Conservation (phyloP, 2,329 filamentous ascomycete genomes). For the Talaromyces sp. region DNA sequence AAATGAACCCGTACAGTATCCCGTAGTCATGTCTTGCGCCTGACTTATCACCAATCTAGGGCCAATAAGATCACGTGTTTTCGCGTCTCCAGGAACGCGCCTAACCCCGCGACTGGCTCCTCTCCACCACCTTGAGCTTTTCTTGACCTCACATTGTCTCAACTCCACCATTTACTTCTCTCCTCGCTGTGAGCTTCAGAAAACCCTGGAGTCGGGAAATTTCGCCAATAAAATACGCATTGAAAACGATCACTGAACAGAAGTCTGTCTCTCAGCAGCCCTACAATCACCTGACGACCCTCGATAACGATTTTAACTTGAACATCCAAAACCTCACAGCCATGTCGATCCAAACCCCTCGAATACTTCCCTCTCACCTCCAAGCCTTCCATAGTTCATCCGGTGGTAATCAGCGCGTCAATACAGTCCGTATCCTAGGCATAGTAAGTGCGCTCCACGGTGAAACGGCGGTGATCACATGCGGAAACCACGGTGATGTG, state of each 20-base stretch:
- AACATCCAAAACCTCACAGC: neutral
- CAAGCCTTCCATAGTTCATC: slow-evolving; percentile 64
- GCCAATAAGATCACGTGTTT: slow-evolving; percentile 4
- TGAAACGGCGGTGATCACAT: slow-evolving; percentile 75
- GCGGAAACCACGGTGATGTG: slow-evolving; percentile 65
- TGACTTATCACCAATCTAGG: neutral
- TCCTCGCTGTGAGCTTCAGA: neutral
- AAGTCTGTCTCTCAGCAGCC: no score
- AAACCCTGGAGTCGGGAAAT: neutral
- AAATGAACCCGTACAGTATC: no score
- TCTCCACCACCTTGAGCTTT: neutral
- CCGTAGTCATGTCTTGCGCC: neutral
- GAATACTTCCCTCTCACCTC: slow-evolving; percentile 77
- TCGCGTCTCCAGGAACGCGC: slow-evolving; percentile 10
- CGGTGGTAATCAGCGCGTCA: slow-evolving; percentile 34
- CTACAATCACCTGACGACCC: neutral
- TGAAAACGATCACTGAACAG: neutral
- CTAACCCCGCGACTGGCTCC: slow-evolving; percentile 9
- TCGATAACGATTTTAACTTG: neutral
- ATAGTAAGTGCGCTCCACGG: slow-evolving; percentile 79
- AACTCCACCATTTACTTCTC: neutral
- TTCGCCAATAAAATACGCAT: neutral
- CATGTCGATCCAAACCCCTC: slow-evolving; percentile 75
- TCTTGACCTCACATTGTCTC: neutral
- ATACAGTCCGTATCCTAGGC: slow-evolving; percentile 80